Conservation (phyloP, 2,329 filamentous ascomycete species). For the Apiospora marii region DNA sequence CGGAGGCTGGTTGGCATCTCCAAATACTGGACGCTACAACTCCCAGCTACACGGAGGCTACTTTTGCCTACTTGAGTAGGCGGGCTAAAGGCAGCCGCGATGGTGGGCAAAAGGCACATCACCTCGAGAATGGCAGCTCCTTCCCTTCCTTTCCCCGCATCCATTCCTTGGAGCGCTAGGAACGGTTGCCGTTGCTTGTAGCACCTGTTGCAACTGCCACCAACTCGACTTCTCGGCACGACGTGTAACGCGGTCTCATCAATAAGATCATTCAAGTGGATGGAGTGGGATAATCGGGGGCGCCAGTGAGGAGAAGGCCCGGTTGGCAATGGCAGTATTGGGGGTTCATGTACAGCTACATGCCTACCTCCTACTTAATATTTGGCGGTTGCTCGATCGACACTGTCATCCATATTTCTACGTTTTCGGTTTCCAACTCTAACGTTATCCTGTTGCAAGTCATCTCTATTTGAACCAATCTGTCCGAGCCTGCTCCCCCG, state of each 20-base stretch:
- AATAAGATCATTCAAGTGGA: neutral
- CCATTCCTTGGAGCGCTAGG: conserved; percentile 10
- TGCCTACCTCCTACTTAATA: neutral
- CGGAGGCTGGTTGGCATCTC: neutral
- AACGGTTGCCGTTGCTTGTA: neutral
- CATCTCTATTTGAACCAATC: neutral
- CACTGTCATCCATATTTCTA: conserved; percentile 15
- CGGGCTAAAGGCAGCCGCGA: conserved; percentile 6
- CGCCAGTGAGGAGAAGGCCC: conserved; percentile 7
- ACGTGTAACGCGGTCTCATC: conserved; percentile 5
- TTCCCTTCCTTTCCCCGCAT: conserved; percentile 13
- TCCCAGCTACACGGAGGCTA: conserved; percentile 6
- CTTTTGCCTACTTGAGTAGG: conserved; percentile 17
- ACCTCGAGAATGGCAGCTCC: neutral
- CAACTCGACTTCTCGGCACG: neutral
- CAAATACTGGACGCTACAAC: neutral
- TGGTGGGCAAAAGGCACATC: neutral
- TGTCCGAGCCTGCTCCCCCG: neutral
- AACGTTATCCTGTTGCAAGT: conserved; percentile 17
- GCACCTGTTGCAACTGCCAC: neutral
- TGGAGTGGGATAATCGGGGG: neutral
- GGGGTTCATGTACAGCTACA: conserved; percentile 1
- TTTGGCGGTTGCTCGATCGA: conserved; percentile 4
- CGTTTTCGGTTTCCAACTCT: conserved; percentile 15
- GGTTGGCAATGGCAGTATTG: conserved; percentile 1